phyloP scores from a whole-genome alignment of 805 yeast species.

The Candida argentea region DNA sequence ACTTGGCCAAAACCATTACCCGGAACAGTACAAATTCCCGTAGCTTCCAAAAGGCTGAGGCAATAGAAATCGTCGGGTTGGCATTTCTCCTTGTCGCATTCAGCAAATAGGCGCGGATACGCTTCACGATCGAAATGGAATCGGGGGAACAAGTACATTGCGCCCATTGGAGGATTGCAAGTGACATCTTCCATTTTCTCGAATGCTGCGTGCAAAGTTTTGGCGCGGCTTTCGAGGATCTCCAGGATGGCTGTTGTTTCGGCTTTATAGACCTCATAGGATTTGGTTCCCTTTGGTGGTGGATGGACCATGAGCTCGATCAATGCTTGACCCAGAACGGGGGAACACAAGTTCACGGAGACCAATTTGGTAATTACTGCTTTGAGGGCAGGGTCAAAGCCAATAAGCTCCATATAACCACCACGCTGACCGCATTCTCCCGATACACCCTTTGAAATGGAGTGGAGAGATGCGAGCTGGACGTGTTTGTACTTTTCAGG shows the following conservation, averaged over 20 bases:
- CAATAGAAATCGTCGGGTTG: conserved; percentile 87
- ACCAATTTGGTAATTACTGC: conserved; percentile 76
- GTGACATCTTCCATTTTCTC: conserved; percentile 66
- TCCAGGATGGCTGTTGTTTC: conserved; percentile 58
- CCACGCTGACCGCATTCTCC: conserved; percentile 99
- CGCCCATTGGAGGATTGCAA: conserved; percentile 91
- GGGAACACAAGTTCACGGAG: conserved; percentile 87
- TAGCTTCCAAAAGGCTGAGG: conserved; percentile 64
- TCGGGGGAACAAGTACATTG: conserved; percentile 93
- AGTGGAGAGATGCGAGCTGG: conserved; percentile 87
- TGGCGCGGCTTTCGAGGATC: conserved; percentile 56
- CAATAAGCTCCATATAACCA: conserved; percentile 92
- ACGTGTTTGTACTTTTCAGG: conserved; percentile 56
- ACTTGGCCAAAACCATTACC: conserved; percentile 96
- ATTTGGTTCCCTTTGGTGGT: conserved; percentile 68
- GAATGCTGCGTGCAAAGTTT: conserved; percentile 59
- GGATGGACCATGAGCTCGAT: conserved; percentile 92
- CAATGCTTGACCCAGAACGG: conserved; percentile 88
- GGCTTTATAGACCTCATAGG: conserved; percentile 52
- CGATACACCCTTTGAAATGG: conserved; percentile 94
- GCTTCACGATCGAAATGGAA: conserved; percentile 41
- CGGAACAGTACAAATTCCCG: conserved; percentile 97
- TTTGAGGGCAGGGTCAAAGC: conserved; percentile 61
- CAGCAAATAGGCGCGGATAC: conserved; percentile 45
- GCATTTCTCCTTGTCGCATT: conserved; percentile 46